Percentiles rank a stretch among this genome's conserved stretches.
These are phyloP conservation scores for Schizothecium vesticola DNA, from an alignment of 495 filamentous ascomycete genomes.

Conservation along the genomic window DNA sequence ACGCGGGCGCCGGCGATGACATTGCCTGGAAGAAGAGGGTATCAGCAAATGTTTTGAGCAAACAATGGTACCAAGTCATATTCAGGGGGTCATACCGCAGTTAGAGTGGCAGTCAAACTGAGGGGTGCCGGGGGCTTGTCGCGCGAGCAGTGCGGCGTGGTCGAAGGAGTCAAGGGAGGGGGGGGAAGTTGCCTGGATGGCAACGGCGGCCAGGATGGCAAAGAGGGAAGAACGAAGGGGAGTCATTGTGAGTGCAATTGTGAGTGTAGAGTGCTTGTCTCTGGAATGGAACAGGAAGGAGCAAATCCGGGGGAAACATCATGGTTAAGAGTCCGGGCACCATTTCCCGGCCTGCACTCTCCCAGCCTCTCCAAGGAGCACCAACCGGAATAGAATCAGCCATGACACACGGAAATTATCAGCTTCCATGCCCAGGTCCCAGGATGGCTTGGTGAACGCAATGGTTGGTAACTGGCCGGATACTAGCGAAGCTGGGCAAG, in stretches of 20 bases:
- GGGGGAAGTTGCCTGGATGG: not conserved
- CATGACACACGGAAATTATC: no score
- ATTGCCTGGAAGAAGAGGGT: slow-evolving; percentile 12
- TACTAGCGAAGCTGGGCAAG: no score
- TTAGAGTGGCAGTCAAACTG: slow-evolving; percentile 21
- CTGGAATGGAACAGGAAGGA: not conserved
- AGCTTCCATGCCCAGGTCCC: no score
- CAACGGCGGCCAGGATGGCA: slow-evolving; percentile 7
- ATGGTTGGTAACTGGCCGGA: no score
- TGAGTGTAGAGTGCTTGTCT: not conserved
- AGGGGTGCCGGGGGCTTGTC: slow-evolving; percentile 21
- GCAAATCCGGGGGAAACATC: not conserved
- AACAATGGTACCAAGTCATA: not conserved
- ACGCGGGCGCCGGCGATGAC: slow-evolving; percentile 12
- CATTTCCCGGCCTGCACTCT: no score
- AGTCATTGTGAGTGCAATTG: not conserved
- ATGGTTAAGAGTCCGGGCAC: not conserved
- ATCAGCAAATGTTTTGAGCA: not conserved
- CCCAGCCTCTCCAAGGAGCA: no score
- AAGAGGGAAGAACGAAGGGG: slow-evolving; percentile 9
- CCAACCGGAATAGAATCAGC: no score
- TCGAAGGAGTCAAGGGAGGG: not conserved
- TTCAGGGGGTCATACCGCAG: slow-evolving; percentile 17
- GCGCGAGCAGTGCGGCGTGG: slow-evolving; percentile 9
- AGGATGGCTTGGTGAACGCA: no score